phyloP scores from a whole-genome alignment of 805 yeast species.

The Sugiyamaella smithiae region DNA sequence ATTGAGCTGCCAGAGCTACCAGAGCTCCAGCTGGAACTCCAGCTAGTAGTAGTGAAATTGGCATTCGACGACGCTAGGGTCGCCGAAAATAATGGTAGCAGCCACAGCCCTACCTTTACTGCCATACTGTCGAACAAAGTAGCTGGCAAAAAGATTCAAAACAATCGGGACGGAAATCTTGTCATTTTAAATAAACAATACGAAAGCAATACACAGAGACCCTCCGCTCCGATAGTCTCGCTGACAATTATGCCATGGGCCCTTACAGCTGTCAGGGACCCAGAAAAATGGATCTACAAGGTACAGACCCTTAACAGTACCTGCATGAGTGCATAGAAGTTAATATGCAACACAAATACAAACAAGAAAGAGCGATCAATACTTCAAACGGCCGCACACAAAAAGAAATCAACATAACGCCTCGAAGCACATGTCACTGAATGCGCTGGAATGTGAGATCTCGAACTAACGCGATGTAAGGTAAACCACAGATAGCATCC shows the following conservation, averaged over 20 bases:
- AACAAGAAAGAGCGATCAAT: neutral
- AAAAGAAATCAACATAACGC: neutral
- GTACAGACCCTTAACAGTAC: neutral
- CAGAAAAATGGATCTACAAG: conserved; percentile 2
- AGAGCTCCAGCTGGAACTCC: too few species aligned
- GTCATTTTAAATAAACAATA: neutral
- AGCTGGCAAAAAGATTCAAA: neutral
- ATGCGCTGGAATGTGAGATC: neutral
- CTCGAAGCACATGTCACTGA: neutral
- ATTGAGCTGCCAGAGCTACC: too few species aligned
- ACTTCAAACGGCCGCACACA: neutral
- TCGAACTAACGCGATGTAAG: neutral
- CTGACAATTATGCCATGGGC: neutral
- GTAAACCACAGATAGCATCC: neutral
- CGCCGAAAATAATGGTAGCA: neutral
- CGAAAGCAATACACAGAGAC: neutral
- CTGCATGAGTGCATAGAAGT: neutral
- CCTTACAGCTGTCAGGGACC: neutral
- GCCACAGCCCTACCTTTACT: neutral
- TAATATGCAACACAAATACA: conserved; percentile 1
- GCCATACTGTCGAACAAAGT: conserved; percentile 2
- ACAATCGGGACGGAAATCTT: neutral
- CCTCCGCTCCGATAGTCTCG: neutral
- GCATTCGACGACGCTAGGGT: neutral
- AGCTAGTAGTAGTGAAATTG: neutral